Evolutionary conservation across 257 asterid genomes (phyloP), one percentile per base, ranked within the genome.

Genomic region (Perilla frutescens): DNA sequence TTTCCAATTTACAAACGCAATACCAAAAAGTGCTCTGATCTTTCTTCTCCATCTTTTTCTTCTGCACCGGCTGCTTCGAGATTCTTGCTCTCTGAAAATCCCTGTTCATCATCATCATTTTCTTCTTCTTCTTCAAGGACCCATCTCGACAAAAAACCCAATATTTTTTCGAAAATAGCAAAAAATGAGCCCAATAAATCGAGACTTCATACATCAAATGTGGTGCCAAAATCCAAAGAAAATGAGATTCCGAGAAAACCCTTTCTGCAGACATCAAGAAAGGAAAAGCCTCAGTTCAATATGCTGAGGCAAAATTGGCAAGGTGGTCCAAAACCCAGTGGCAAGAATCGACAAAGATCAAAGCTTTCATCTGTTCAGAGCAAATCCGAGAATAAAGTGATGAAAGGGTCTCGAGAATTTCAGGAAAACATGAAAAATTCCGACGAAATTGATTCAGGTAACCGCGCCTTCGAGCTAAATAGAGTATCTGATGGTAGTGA

Each of bases 151-250:
- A 81, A 36, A 68, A 78, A 57, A 41, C 72, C 79, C 29, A 82
- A 66, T 62, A 2, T 57, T 40, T 43, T 72, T 13, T 60, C 76
- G 43, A 80, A 58, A 68, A 13, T 32, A 43, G 39, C 77, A 5
- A 80, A 7, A 53, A 45, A 62, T 10, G 71, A 55, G 15, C 68
- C 73, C 66, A 49, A 68, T 3, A 75, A 57, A 31, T 59, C 87
- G 66, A 71, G 80, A 40, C 68, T 82, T 15, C 67, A 10, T 55
- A 32, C 53, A 13, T 15, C 78, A 6, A 76, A 77, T 12, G 73
- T 29, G 79, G 34, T 44, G 64, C 45, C 67, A 63, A 82, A 86
- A 80, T 84, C 84, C 60, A 74, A 79, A 58, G 88, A 72, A 73
- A 85, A 83, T 66, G 76, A 75, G 60, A 34, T 59, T 20, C 74